These are phyloP conservation scores for Hemerocallis citrina DNA, from an alignment of 106 monocot species.

Conservation along the genomic window DNA sequence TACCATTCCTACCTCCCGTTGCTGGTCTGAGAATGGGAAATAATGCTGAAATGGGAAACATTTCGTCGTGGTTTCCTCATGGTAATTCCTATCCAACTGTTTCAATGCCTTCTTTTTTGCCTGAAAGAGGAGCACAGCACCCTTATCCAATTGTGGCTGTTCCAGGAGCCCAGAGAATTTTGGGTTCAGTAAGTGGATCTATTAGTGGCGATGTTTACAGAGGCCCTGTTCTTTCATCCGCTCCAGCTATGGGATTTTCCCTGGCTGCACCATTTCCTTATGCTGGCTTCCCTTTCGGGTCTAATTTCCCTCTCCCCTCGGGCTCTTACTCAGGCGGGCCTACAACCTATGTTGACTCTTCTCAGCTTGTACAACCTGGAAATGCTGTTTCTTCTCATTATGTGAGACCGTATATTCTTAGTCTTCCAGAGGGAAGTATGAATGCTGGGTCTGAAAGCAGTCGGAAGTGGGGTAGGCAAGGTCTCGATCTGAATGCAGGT, in stretches of 20 bases:
- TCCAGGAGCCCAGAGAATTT: conserved; percentile 44
- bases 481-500: conserved; percentile 81
- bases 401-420: conserved; percentile 48
- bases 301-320: conserved; percentile 49
- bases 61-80: conserved; percentile 63
- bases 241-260: conserved; percentile 60
- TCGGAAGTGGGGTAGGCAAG: conserved; percentile 47
- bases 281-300: conserved; percentile 55
- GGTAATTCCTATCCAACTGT: conserved; percentile 60
- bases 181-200: conserved; percentile 32
- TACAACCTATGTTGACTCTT: conserved; percentile 42
- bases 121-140: conserved; percentile 67
- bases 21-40: conserved; percentile 48
- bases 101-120: conserved; percentile 71
- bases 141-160: conserved; percentile 59
- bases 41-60: conserved; percentile 46
- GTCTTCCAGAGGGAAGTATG: conserved; percentile 42
- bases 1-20: conserved; percentile 46
- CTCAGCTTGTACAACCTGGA: conserved; percentile 32
- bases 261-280: conserved; percentile 63
- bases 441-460: conserved; percentile 43
- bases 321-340: conserved; percentile 40
- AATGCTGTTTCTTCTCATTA: conserved; percentile 31
- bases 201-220: conserved; percentile 60
- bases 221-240: conserved; percentile 56